Percentiles rank a stretch among this genome's conserved stretches.
Evolutionary conservation across 2,329 filamentous ascomycete species (phyloP).

Genomic region (Pseudogymnoascus sp.): DNA sequence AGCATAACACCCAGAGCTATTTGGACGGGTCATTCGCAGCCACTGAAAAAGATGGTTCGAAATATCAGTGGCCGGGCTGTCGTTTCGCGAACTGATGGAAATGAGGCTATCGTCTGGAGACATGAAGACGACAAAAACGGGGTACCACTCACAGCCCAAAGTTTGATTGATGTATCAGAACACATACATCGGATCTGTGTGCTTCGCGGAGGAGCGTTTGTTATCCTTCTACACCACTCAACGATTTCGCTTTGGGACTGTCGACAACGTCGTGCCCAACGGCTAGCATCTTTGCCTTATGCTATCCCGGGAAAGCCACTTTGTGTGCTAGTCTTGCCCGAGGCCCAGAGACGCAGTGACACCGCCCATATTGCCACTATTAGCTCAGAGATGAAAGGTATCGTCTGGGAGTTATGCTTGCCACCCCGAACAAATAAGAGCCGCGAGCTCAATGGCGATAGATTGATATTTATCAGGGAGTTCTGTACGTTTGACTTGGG

Average conservation of each 20-base stretch:
- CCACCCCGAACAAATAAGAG: slow-evolving; percentile 38
- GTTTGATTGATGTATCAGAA: slow-evolving; percentile 57
- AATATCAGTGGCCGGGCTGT: slow-evolving; percentile 75
- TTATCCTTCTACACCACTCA: slow-evolving; percentile 70
- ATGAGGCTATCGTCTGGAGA: slow-evolving; percentile 78
- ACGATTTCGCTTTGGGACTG: slow-evolving; percentile 76
- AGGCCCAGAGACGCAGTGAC: slow-evolving; percentile 43
- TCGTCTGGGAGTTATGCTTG: slow-evolving; percentile 72
- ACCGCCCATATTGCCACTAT: slow-evolving; percentile 73
- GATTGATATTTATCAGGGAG: slow-evolving; percentile 42
- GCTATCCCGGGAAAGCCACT: slow-evolving; percentile 62
- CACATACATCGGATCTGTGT: slow-evolving; percentile 77
- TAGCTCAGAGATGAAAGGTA: slow-evolving; percentile 67
- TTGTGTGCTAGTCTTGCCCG: slow-evolving; percentile 70
- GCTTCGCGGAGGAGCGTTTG: slow-evolving; percentile 67
- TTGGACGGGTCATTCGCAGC: slow-evolving; percentile 77
- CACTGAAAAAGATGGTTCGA: slow-evolving; percentile 79
- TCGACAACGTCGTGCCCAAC: slow-evolving; percentile 47
- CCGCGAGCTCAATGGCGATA: slow-evolving; percentile 30
- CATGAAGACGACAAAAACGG: slow-evolving; percentile 48
- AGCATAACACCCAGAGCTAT: slow-evolving; percentile 57
- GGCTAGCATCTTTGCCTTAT: slow-evolving; percentile 54
- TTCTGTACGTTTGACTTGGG: slow-evolving; percentile 67
- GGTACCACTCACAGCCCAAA: slow-evolving; percentile 57
- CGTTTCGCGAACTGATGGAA: slow-evolving; percentile 70